Evolutionary conservation across 2,329 filamentous ascomycete species (phyloP).

Genomic region (Aspergillus neotritici): DNA sequence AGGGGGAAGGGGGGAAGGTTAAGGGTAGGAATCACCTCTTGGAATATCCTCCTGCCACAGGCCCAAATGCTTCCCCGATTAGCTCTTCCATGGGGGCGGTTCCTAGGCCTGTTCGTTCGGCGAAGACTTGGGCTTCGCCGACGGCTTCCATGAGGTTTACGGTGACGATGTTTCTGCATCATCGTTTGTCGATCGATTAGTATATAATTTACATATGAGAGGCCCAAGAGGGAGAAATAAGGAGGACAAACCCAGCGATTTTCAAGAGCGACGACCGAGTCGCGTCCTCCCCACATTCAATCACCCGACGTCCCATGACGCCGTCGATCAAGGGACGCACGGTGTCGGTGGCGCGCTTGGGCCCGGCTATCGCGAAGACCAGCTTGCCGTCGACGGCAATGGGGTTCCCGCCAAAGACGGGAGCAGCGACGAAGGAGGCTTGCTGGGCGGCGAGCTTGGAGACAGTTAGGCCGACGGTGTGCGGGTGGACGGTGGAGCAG

Average conservation of each 20-base stretch:
- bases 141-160: slow-evolving; percentile 44
- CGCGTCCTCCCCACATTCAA: slow-evolving; percentile 42
- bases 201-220: too few relatives aligned
- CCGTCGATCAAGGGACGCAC: slow-evolving; percentile 40
- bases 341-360: slow-evolving; percentile 25
- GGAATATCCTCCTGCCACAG: slow-evolving; percentile 40
- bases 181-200: not conserved
- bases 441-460: slow-evolving; percentile 29
- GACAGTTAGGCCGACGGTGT: slow-evolving; percentile 47
- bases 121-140: slow-evolving; percentile 44
- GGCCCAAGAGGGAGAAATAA: not conserved
- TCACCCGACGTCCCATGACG: slow-evolving; percentile 41
- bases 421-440: slow-evolving; percentile 36
- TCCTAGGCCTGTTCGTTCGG: slow-evolving; percentile 42
- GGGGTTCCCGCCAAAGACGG: slow-evolving; percentile 42
- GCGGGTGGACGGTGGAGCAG: slow-evolving; percentile 79
- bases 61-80: slow-evolving; percentile 41
- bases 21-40: slow-evolving; percentile 26
- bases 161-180: slow-evolving; percentile 37
- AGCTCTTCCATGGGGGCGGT: slow-evolving; percentile 39
- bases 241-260: slow-evolving; percentile 35
- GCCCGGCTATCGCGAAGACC: slow-evolving; percentile 42
- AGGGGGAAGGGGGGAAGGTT: not conserved
- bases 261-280: slow-evolving; percentile 41
- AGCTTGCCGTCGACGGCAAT: slow-evolving; percentile 43